Evolutionary conservation across 768 basidiomycete species (phyloP).

Genomic region (Cyclocybe aegerita): DNA sequence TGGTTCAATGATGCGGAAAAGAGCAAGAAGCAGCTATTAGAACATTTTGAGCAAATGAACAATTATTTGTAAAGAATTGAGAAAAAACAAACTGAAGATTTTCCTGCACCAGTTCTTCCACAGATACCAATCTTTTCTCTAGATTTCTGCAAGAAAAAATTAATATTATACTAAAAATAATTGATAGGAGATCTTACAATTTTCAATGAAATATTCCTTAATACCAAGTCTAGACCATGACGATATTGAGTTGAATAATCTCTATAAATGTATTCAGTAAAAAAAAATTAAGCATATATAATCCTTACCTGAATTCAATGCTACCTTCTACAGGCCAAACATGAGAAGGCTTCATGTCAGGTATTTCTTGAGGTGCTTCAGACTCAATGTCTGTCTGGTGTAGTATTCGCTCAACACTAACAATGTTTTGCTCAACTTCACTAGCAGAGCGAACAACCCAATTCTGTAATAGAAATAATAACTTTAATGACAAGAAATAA

Average conservation of each 20-base stretch:
- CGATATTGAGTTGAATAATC: constrained; percentile 80
- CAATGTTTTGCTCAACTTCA: constrained; percentile 90
- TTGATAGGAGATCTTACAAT: constrained; percentile 45
- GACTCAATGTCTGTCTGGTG: constrained; percentile 74
- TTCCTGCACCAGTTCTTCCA: constrained; percentile 80
- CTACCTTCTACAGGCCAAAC: constrained; percentile 75
- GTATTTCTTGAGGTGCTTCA: constrained; percentile 75
- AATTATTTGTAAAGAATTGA: not conserved
- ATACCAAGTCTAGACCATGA: constrained; percentile 72
- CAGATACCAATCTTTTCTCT: constrained; percentile 90
- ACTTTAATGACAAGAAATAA: not conserved
- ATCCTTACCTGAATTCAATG: constrained; percentile 70
- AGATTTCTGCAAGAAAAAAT: constrained; percentile 45
- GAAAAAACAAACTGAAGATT: constrained; percentile 55
- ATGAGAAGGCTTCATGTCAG: constrained; percentile 49
- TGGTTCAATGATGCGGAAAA: constrained; percentile 80
- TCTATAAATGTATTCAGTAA: constrained; percentile 29
- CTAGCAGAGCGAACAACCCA: constrained; percentile 82
- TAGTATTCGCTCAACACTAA: constrained; percentile 84
- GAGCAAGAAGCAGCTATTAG: constrained; percentile 64
- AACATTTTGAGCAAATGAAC: not conserved
- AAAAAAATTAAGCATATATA: not conserved
- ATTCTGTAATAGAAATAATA: constrained; percentile 42
- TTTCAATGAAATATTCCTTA: constrained; percentile 71
- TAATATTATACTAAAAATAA: not conserved